These are phyloP conservation scores for Stylonectria norvegica DNA, from an alignment of 2,329 filamentous ascomycete species.

Conservation along the genomic window DNA sequence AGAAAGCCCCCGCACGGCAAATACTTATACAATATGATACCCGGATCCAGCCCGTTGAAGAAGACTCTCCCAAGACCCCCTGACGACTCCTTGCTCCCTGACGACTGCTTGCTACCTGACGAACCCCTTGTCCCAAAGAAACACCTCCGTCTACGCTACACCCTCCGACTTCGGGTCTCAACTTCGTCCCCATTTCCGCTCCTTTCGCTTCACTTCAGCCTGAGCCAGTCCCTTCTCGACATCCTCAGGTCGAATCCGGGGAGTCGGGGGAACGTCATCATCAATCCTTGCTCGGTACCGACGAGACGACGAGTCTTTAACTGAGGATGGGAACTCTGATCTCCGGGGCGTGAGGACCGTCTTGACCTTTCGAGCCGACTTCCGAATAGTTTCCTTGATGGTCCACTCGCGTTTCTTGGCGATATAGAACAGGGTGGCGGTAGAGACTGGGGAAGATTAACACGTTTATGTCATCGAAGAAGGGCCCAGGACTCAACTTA, in stretches of 20 bases:
- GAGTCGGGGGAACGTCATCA: slow-evolving; percentile 59
- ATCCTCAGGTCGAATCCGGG: slow-evolving; percentile 51
- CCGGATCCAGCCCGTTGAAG: slow-evolving; percentile 28
- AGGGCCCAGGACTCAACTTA: slow-evolving; percentile 42
- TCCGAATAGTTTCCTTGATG: slow-evolving; percentile 66
- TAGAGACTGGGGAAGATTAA: slow-evolving; percentile 49
- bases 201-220: slow-evolving; percentile 36
- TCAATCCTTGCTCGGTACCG: slow-evolving; percentile 43
- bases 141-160: too few relatives aligned
- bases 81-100: background rate
- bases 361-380: slow-evolving; percentile 61
- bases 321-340: slow-evolving; percentile 57
- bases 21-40: slow-evolving; percentile 31
- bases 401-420: slow-evolving; percentile 86
- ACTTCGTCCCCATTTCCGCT: slow-evolving; percentile 23
- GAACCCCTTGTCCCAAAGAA: too few relatives aligned
- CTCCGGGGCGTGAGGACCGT: slow-evolving; percentile 60
- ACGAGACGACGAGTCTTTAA: slow-evolving; percentile 41
- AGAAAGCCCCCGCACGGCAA: slow-evolving; percentile 22
- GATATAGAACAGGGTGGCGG: slow-evolving; percentile 68
- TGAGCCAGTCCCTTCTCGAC: slow-evolving; percentile 54
- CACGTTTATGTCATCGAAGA: background rate
- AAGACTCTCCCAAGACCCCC: slow-evolving; percentile 10
- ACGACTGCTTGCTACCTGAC: too few relatives aligned
- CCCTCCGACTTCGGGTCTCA: slow-evolving; percentile 1